Evolutionary conservation across 148 eudicot genomes (phyloP), one percentile per base, ranked within the genome.

Genomic region (Persicaria maculosa): DNA sequence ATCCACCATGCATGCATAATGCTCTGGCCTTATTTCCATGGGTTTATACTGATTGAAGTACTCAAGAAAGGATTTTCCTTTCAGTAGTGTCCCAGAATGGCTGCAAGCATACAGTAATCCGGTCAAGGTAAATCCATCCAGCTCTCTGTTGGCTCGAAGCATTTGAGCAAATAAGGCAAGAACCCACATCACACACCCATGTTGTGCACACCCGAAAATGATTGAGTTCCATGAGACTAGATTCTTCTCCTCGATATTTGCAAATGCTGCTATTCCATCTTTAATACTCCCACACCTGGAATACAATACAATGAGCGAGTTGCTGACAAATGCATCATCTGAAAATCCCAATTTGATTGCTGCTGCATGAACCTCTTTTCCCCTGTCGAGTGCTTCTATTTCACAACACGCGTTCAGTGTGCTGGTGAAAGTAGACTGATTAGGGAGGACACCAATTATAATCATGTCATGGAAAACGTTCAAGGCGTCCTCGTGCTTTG

Each of bases 361-460:
- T 62, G 64, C 71, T 44, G 82, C 83, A 74, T 93, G 97, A 72
- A 91, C 77, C 73, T 64, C 74, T 70, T 82, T 84, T 62, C 97
- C 98, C 64, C 48, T 78, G 67, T 74, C 89, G 25, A 79, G 43
- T 17, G 83, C 80, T 78, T 79, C 87, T 67, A 85, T 69, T 44
- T 82, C 85, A 81, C 90, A 77, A 77, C 91, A 86, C 4, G 98
- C 86, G 74, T 88, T 91, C 79, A 93, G 82, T 16, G 84, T 87
- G 80, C 94, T 91, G 25, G 97, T 88, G 78, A 93, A 89, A 43
- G 98, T 84, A 48, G 94, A 93, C 76, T 93, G 92, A 67, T 93
- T 93, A 3, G 98, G 98, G 25, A 82, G 74, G 25, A 84, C 50
- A 16, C 88, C 88, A 52, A 72, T 74, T 75, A 69, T 84, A 36